Conservation (phyloP, 805 yeast species). For the Alloascoidea hylecoeti region DNA sequence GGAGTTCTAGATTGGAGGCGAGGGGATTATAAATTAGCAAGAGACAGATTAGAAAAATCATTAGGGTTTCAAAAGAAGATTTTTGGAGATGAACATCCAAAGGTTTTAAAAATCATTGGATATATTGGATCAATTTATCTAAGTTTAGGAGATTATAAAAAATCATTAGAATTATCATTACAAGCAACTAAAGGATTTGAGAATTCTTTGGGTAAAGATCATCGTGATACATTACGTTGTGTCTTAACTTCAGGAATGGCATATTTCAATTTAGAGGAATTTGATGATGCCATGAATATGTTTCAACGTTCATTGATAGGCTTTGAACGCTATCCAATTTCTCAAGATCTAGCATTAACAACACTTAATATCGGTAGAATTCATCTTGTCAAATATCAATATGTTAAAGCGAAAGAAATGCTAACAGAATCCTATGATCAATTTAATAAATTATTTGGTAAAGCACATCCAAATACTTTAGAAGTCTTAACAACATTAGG, state of each 20-base stretch:
- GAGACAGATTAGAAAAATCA: background rate
- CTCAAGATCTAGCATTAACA: background rate
- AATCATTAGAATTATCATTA: background rate
- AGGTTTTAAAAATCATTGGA: background rate
- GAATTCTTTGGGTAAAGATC: background rate
- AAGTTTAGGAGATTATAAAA: background rate
- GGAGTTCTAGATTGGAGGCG: background rate
- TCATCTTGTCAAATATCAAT: background rate
- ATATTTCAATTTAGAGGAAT: background rate
- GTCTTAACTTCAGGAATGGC: background rate
- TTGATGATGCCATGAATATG: background rate
- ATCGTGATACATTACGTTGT: background rate
- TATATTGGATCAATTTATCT: background rate
- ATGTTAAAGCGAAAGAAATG: background rate
- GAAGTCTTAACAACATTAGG: background rate
- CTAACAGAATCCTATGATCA: background rate
- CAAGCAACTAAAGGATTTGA: background rate
- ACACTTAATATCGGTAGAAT: background rate
- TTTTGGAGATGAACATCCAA: background rate
- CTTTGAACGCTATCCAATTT: background rate
- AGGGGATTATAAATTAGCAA: constrained; percentile 1
- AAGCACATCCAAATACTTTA: background rate
- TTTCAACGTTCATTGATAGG: background rate
- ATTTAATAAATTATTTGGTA: background rate
- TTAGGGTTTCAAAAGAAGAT: background rate